phyloP scores from a whole-genome alignment of 805 yeast species.

The Millerozyma acaciae region DNA sequence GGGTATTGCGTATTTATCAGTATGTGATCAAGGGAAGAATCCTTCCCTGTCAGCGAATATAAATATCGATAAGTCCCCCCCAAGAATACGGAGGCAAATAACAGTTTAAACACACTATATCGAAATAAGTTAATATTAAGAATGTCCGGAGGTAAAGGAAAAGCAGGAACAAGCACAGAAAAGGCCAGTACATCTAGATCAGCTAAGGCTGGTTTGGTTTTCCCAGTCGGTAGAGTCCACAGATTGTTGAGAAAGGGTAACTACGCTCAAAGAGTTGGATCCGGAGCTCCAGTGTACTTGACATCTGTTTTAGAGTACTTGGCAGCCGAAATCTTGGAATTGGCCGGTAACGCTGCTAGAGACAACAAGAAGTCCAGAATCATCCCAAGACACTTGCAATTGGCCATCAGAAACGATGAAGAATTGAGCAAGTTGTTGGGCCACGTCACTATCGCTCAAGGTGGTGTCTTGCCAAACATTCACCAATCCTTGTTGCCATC shows the following conservation, averaged over 20 bases:
- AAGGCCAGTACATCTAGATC: constrained; percentile 98
- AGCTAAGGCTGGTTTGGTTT: constrained; percentile 96
- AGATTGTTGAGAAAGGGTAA: constrained; percentile 94
- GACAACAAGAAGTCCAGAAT: constrained; percentile 99
- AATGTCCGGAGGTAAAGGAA: constrained; percentile 87
- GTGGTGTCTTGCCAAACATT: constrained; percentile 98
- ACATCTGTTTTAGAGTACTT: constrained; percentile 96
- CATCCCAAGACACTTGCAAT: constrained; percentile 97
- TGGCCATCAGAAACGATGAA: constrained; percentile 98
- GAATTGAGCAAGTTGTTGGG: constrained; percentile 91
- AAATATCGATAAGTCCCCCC: too few relatives aligned
- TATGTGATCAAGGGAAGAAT: too few relatives aligned
- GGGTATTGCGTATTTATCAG: too few relatives aligned
- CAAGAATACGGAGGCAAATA: too few relatives aligned
- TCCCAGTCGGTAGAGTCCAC: constrained; percentile 99
- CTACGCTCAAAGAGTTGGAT: constrained; percentile 98
- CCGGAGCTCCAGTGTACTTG: constrained; percentile 98
- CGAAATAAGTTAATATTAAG: too few relatives aligned
- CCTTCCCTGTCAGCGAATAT: too few relatives aligned
- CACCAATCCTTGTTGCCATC: constrained; percentile 88
- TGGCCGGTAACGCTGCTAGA: constrained; percentile 98
- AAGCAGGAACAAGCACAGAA: constrained; percentile 86
- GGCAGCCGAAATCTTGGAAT: constrained; percentile 96
- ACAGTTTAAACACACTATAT: too few relatives aligned
- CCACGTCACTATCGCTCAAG: constrained; percentile 96